Evolutionary conservation across 2,329 filamentous ascomycete genomes (phyloP).

Genomic region (Coniella lustricola): DNA sequence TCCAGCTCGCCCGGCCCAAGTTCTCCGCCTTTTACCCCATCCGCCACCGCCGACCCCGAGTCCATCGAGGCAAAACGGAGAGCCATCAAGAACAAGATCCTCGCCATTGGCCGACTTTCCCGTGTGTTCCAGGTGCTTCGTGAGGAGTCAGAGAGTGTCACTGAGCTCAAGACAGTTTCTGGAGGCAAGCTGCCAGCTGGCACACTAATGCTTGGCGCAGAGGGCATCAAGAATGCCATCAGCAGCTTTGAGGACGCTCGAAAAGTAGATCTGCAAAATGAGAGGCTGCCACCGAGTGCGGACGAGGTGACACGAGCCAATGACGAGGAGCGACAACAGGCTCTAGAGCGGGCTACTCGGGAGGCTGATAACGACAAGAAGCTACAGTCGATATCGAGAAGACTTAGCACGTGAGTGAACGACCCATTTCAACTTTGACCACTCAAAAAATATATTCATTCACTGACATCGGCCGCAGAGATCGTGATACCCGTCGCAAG

Average conservation of each 20-base stretch:
- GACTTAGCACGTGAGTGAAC: constrained; percentile 85
- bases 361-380: constrained; percentile 91
- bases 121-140: constrained; percentile 97
- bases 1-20: constrained; percentile 61
- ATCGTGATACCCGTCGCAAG: constrained; percentile 15
- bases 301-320: constrained; percentile 84
- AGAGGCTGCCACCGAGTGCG: constrained; percentile 82
- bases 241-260: constrained; percentile 93
- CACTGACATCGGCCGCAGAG: constrained; percentile 5
- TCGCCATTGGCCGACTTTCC: constrained; percentile 92
- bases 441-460: too few relatives aligned
- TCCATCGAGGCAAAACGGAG: constrained; percentile 90
- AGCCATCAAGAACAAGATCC: constrained; percentile 99
- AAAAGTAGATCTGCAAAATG: constrained; percentile 96
- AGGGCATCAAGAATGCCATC: constrained; percentile 95
- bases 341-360: constrained; percentile 75
- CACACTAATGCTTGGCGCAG: constrained; percentile 94
- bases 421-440: constrained; percentile 1
- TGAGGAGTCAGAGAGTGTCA: constrained; percentile 94
- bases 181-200: constrained; percentile 89
- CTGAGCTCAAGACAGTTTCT: constrained; percentile 93
- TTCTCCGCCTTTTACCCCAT: constrained; percentile 60
- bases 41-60: constrained; percentile 57
- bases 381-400: constrained; percentile 76
- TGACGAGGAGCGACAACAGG: constrained; percentile 72